Evolutionary conservation across 768 basidiomycete genomes (phyloP).

Genomic region (Trametes coccinea): DNA sequence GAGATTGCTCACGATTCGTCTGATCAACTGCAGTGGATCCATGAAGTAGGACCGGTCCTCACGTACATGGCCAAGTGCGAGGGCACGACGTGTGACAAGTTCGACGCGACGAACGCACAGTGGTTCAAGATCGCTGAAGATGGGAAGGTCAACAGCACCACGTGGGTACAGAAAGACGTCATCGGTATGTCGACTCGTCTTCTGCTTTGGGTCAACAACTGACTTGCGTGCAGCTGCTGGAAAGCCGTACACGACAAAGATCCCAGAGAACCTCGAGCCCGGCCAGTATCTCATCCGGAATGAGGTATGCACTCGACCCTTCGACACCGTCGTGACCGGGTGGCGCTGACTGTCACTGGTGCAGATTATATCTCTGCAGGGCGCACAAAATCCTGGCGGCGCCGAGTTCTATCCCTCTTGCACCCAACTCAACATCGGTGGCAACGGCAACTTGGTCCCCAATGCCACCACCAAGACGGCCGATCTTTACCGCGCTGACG

Average conservation of each 20-base stretch:
- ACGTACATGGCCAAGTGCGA: constrained; percentile 71
- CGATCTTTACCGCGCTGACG: constrained; percentile 67
- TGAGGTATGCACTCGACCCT: constrained; percentile 28
- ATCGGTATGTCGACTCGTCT: background rate
- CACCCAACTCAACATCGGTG: constrained; percentile 52
- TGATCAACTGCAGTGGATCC: constrained; percentile 41
- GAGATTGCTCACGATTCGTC: background rate
- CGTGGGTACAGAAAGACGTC: background rate
- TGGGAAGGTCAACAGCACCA: constrained; percentile 35
- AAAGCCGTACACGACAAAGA: background rate
- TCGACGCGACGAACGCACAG: constrained; percentile 54
- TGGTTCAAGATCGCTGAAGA: constrained; percentile 54
- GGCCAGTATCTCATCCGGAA: constrained; percentile 78
- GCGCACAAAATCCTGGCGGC: constrained; percentile 40
- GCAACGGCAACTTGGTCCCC: constrained; percentile 53
- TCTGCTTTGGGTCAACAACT: background rate
- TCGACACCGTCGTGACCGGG: background rate
- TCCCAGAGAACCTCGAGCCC: constrained; percentile 46
- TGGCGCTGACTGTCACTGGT: background rate
- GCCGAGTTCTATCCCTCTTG: constrained; percentile 80
- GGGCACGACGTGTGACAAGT: constrained; percentile 55
- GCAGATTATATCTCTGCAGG: constrained; percentile 38
- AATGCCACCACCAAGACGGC: constrained; percentile 58
- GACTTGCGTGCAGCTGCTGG: background rate
- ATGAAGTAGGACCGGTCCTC: constrained; percentile 68